Percentiles rank a stretch among this genome's conserved stretches.
Evolutionary conservation across 306 rosid genomes (phyloP).

Genomic region (Ziziphus jujuba): DNA sequence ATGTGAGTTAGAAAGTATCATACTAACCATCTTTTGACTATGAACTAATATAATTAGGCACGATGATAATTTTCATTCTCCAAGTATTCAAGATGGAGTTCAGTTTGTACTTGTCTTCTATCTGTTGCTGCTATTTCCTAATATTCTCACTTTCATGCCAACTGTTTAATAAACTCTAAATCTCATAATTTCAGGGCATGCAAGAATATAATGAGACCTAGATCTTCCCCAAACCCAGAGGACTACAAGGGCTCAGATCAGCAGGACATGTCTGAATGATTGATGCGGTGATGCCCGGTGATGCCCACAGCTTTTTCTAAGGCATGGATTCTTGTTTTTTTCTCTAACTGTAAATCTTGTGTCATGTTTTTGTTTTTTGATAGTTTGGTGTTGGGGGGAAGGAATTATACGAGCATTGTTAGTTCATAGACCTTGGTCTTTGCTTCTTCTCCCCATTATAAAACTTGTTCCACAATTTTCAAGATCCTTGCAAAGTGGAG

Average conservation of each 20-base stretch:
- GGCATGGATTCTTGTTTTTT: constrained; percentile 19
- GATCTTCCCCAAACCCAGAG: constrained; percentile 43
- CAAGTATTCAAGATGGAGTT: neutral
- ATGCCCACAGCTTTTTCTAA: constrained; percentile 1
- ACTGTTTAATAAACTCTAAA: constrained; percentile 3
- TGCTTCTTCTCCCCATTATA: neutral
- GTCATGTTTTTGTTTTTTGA: neutral
- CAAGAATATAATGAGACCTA: constrained; percentile 44
- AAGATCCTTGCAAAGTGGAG: neutral
- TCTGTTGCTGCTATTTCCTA: neutral
- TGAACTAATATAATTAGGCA: neutral
- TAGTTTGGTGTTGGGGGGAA: neutral
- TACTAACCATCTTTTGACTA: too few relatives aligned
- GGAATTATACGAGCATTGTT: neutral
- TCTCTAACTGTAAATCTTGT: constrained; percentile 28
- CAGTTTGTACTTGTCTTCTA: neutral
- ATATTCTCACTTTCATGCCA: constrained; percentile 17
- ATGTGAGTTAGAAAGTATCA: neutral
- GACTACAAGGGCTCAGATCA: constrained; percentile 39
- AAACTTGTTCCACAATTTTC: neutral
- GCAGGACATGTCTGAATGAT: constrained; percentile 34
- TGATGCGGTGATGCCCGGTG: constrained; percentile 24
- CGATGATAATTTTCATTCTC: neutral
- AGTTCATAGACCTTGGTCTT: constrained; percentile 8
- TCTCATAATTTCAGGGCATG: constrained; percentile 53